Base-by-base conservation (phyloP, 306 rosid genomes). In the Clitoria ternatea region DNA sequence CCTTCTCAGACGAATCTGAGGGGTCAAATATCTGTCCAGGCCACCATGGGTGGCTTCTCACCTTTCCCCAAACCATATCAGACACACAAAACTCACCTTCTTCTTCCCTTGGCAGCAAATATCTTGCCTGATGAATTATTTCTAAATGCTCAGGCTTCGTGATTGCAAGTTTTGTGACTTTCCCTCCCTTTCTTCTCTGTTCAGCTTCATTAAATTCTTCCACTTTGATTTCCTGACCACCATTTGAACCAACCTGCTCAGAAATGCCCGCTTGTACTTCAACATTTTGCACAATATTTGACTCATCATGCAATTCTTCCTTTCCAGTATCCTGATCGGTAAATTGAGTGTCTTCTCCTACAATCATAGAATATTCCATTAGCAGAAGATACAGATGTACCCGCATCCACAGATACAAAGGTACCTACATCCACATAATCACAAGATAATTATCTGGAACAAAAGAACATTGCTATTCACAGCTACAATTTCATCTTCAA, bases 21-120 rank as follows among this genome's bases (percentile, higher is more conserved):
- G 88, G 90, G 72, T 90, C 95, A 86, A 91, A 94, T 69, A 94
- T 87, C 84, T 94, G 98, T 26, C 98, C 98, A 27, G 98, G 98
- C 98, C 97, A 94, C 98, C 98, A 94, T 47, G 98, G 97, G 74
- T 94, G 98, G 79, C 98, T 90, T 85, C 90, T 94, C 45, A 94
- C 96, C 82, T 94, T 94, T 47, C 96, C 96, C 98, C 98, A 94
- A 55, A 94, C 98, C 78, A 94, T 80, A 82, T 94, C 96, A 36
- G 95, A 88, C 30, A 82, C 85, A 74, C 88, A 81, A 73, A 87
- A 84, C 45, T 79, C 83, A 24, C 80, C 86, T 79, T 90, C 94
- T 69, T 79, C 74, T 83, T 86, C 97, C 24, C 26, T 67, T 45
- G 87, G 96, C 79, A 88, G 76, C 36, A 54, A 80, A 74, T 83